phyloP scores from a whole-genome alignment of 1,139 yeast genomes.

The Blastobotrys ciferrii region DNA sequence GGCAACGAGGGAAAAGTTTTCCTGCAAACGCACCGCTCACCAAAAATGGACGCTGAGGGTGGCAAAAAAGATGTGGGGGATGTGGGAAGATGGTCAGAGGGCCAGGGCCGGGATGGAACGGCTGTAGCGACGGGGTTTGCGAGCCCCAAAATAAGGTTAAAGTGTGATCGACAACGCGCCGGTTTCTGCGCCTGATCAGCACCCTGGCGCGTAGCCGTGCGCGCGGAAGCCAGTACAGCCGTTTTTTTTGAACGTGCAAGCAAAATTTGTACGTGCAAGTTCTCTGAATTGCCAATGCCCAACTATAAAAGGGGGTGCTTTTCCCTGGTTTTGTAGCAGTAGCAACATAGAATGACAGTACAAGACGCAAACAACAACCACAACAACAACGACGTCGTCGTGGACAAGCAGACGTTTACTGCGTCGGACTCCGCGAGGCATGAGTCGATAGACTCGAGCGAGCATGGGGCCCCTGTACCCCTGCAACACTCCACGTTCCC shows the following conservation, averaged over 20 bases:
- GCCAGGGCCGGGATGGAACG: too few species aligned
- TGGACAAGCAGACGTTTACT: neutral
- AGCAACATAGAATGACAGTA: neutral
- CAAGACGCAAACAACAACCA: neutral
- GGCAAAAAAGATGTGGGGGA: too few species aligned
- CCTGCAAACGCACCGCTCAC: too few species aligned
- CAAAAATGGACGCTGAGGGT: too few species aligned
- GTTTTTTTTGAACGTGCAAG: neutral
- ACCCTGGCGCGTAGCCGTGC: neutral
- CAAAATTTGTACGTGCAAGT: conserved; percentile 4
- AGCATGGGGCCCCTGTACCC: conserved; percentile 2
- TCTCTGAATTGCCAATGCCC: conserved; percentile 6
- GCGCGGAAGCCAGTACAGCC: neutral
- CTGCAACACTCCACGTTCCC: conserved; percentile 1
- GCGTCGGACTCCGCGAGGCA: neutral
- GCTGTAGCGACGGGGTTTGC: too few species aligned
- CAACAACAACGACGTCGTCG: too few species aligned
- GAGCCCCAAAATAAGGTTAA: neutral
- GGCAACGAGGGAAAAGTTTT: too few species aligned
- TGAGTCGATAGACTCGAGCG: neutral
- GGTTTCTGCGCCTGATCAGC: neutral
- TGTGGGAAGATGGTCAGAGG: too few species aligned
- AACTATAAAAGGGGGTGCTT: neutral
- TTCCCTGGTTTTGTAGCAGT: neutral
- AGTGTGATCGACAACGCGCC: neutral